phyloP scores from a whole-genome alignment of 768 basidiomycete genomes.

The Amanita muscaria region DNA sequence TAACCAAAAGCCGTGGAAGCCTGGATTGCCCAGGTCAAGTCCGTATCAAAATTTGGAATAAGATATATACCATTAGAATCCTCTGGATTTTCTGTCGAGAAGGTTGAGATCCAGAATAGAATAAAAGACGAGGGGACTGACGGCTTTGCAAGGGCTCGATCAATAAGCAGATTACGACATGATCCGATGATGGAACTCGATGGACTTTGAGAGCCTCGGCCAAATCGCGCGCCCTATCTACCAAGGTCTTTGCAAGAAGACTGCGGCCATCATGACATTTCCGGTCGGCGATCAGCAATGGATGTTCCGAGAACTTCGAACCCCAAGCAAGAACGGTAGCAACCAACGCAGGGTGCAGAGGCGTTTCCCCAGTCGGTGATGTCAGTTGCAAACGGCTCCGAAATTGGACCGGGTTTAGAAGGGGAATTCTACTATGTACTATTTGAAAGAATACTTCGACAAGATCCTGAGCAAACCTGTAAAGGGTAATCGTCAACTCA shows the following conservation, averaged over 20 bases:
- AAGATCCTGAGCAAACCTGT: conserved; percentile 84
- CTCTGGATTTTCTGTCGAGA: conserved; percentile 55
- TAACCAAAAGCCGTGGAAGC: conserved; percentile 82
- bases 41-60: conserved; percentile 8
- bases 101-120: conserved; percentile 9
- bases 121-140: conserved; percentile 36
- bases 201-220: conserved; percentile 85
- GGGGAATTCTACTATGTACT: conserved; percentile 79
- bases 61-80: conserved; percentile 51
- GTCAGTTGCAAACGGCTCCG: conserved; percentile 56
- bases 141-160: conserved; percentile 84
- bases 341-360: conserved; percentile 64
- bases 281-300: conserved; percentile 72
- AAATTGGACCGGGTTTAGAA: conserved; percentile 78
- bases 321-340: conserved; percentile 90
- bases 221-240: conserved; percentile 76
- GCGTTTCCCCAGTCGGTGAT: conserved; percentile 29
- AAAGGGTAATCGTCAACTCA: conserved; percentile 12
- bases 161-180: conserved; percentile 73
- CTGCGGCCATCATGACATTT: conserved; percentile 64
- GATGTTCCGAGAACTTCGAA: conserved; percentile 89
- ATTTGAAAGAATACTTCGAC: conserved; percentile 94
- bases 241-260: conserved; percentile 64
- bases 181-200: conserved; percentile 68
- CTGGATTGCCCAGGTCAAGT: conserved; percentile 30